phyloP scores from a whole-genome alignment of 768 basidiomycete genomes.

The Leccinum variicolor region DNA sequence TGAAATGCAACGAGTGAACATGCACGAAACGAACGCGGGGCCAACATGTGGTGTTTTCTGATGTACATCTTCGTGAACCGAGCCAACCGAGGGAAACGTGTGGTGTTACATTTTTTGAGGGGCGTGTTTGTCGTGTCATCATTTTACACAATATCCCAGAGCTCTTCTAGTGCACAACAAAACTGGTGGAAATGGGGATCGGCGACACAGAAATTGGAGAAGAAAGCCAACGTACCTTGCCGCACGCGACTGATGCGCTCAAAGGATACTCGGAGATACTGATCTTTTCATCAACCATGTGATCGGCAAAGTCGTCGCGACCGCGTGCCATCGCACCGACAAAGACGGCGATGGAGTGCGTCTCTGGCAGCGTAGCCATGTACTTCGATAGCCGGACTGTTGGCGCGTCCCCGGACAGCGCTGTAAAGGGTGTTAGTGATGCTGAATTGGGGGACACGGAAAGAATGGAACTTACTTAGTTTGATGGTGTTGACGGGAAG shows the following conservation, averaged over 20 bases:
- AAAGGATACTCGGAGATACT: constrained; percentile 92
- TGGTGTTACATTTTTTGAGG: constrained; percentile 17
- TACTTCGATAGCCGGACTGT: constrained; percentile 79
- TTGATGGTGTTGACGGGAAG: constrained; percentile 94
- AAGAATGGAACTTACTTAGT: constrained; percentile 62
- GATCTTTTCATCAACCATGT: constrained; percentile 92
- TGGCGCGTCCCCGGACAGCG: constrained; percentile 88
- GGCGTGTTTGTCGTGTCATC: not conserved
- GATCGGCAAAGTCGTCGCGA: constrained; percentile 95
- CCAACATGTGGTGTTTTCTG: constrained; percentile 4
- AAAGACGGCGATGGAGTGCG: constrained; percentile 90
- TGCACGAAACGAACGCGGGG: constrained; percentile 4
- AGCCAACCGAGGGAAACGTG: not conserved
- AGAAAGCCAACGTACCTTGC: constrained; percentile 64
- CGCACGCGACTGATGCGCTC: constrained; percentile 93
- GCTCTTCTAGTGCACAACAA: constrained; percentile 88
- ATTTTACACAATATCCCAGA: constrained; percentile 89
- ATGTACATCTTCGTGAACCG: constrained; percentile 9
- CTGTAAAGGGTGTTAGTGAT: constrained; percentile 36
- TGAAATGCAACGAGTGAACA: constrained; percentile 28
- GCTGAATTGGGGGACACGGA: not conserved
- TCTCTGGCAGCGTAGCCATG: constrained; percentile 79
- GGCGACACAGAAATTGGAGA: not conserved
- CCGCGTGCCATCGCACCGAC: constrained; percentile 99
- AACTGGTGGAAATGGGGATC: constrained; percentile 48